phyloP scores from a whole-genome alignment of 805 yeast species.

The Starmerella ratchasimensis region DNA sequence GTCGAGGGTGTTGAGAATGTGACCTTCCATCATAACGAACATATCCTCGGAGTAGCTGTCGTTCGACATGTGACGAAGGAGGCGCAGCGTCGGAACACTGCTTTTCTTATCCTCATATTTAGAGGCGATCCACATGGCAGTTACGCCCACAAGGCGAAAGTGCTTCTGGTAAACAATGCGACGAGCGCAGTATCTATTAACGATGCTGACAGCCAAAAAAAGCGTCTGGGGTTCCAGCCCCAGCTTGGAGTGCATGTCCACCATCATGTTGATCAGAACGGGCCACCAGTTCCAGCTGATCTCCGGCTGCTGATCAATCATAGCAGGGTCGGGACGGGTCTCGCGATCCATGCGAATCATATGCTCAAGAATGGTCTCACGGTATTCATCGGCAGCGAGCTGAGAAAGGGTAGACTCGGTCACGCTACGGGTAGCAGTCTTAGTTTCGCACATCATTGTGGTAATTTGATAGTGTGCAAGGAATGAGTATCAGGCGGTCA shows the following conservation, averaged over 20 bases:
- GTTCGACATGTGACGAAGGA: constrained; percentile 56
- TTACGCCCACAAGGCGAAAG: constrained; percentile 76
- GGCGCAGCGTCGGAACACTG: constrained; percentile 57
- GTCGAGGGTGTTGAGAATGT: constrained; percentile 50
- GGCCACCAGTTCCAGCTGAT: constrained; percentile 56
- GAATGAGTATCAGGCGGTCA: no score
- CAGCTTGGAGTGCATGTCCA: constrained; percentile 46
- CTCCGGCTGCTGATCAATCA: constrained; percentile 79
- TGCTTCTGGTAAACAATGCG: constrained; percentile 73
- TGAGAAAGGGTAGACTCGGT: constrained; percentile 16
- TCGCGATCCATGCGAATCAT: constrained; percentile 25
- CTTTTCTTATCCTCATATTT: constrained; percentile 64
- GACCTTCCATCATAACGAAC: constrained; percentile 62
- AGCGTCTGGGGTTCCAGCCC: constrained; percentile 56
- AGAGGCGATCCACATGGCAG: constrained; percentile 81
- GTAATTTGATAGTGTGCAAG: no score
- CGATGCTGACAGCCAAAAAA: constrained; percentile 55
- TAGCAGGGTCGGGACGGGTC: constrained; percentile 39
- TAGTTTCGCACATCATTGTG: constrained; percentile 10
- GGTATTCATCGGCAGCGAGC: constrained; percentile 26
- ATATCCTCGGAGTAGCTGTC: constrained; percentile 43
- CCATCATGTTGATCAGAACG: constrained; percentile 58
- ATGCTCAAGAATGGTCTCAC: constrained; percentile 27
- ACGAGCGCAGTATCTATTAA: constrained; percentile 80
- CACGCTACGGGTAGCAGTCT: constrained; percentile 12